Conservation (phyloP, 2,329 filamentous ascomycete genomes). For the Penicillium sp. region DNA sequence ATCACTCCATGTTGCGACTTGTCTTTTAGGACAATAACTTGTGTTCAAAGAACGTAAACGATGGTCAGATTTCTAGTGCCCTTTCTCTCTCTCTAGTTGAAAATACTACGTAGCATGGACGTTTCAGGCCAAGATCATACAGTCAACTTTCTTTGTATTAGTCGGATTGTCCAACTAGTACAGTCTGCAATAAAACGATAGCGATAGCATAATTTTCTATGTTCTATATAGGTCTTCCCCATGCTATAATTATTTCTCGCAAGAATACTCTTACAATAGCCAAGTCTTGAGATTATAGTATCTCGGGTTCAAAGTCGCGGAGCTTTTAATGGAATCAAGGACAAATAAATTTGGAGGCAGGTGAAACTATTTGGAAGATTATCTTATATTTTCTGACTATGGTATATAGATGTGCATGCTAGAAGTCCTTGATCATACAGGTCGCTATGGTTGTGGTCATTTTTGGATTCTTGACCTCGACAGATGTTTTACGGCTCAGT, state of each 20-base stretch:
- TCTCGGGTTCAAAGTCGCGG: not conserved
- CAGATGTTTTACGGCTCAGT: not conserved
- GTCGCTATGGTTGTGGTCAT: constrained; percentile 2
- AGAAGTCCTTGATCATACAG: constrained; percentile 4
- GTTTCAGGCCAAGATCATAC: not conserved
- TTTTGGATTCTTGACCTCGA: constrained; percentile 6
- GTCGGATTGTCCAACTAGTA: not conserved
- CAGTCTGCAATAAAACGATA: not conserved
- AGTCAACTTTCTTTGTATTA: not conserved
- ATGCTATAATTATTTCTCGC: not conserved
- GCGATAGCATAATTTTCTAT: too few relatives aligned
- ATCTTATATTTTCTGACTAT: not conserved
- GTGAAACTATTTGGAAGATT: not conserved
- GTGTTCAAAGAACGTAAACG: too few relatives aligned
- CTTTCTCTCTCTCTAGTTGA: not conserved
- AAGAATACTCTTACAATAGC: too few relatives aligned
- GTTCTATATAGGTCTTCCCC: not conserved
- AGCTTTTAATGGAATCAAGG: not conserved
- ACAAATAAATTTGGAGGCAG: not conserved
- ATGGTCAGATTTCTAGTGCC: too few relatives aligned
- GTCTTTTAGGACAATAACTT: not conserved
- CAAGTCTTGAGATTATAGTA: not conserved
- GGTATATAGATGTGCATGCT: not conserved
- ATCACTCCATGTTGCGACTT: not conserved
- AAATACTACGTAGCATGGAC: not conserved